Evolutionary conservation across 2,329 filamentous ascomycete species (phyloP).

Genomic region (Apiospora kogelbergensis): DNA sequence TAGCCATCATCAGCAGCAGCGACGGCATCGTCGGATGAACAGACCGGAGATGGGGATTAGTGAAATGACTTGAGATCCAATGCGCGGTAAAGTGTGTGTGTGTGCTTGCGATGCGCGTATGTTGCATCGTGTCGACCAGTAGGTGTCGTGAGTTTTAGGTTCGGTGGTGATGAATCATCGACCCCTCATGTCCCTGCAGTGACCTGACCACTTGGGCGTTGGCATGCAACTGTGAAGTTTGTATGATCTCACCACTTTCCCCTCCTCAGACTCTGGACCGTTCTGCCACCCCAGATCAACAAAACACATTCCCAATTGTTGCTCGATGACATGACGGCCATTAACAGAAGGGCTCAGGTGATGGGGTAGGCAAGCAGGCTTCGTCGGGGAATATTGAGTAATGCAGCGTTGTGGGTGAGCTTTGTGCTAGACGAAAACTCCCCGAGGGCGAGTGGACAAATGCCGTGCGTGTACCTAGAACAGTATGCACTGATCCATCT

Average conservation of each 20-base stretch:
- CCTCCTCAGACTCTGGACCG: neutral
- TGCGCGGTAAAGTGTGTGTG: neutral
- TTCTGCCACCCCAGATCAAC: neutral
- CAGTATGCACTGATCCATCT: neutral
- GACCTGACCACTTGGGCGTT: neutral
- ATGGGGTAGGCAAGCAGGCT: neutral
- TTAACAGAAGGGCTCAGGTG: neutral
- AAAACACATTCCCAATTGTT: neutral
- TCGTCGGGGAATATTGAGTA: neutral
- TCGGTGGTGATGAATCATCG: conserved; percentile 14
- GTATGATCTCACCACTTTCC: neutral
- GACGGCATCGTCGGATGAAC: neutral
- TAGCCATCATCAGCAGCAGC: neutral
- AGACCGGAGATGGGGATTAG: neutral
- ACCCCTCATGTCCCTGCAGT: neutral
- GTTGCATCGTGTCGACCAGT: neutral
- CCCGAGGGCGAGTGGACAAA: neutral
- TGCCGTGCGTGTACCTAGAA: too few relatives aligned
- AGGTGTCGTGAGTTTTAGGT: neutral
- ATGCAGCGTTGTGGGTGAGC: neutral
- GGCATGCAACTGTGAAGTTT: conserved; percentile 1
- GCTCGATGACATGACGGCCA: neutral
- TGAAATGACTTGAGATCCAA: neutral
- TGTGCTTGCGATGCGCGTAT: neutral
- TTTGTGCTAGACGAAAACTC: neutral